Percentiles rank a stretch among this genome's conserved stretches.
These are phyloP conservation scores for Sungouiella blattae DNA, from an alignment of 805 yeast genomes.

Conservation along the genomic window DNA sequence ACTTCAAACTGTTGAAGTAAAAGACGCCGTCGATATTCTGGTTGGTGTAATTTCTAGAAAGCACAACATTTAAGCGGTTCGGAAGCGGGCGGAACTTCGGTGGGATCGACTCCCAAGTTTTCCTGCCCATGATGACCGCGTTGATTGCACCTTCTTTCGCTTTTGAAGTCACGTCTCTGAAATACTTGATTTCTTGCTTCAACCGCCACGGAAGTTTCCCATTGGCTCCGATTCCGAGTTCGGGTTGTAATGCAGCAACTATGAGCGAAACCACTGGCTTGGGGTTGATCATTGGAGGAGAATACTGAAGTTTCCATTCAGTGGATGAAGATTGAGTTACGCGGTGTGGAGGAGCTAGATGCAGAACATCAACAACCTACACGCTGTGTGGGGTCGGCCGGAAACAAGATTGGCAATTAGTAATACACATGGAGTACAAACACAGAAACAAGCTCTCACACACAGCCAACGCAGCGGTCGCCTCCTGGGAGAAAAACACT, in stretches of 20 bases:
- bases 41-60: constrained; percentile 48
- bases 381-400: neutral
- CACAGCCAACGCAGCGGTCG: constrained; percentile 6
- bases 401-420: no score
- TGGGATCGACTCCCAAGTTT: constrained; percentile 95
- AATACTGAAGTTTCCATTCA: no score
- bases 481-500: constrained; percentile 5
- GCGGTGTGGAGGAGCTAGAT: neutral
- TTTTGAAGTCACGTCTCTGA: constrained; percentile 64
- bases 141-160: constrained; percentile 41
- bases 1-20: constrained; percentile 26
- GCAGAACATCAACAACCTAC: neutral
- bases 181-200: constrained; percentile 79
- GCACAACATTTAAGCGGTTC: constrained; percentile 67
- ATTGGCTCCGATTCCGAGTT: constrained; percentile 77
- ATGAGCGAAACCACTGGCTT: constrained; percentile 44
- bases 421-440: constrained; percentile 8
- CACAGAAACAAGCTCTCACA: constrained; percentile 1
- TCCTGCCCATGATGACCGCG: constrained; percentile 93
- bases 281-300: neutral
- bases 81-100: constrained; percentile 76
- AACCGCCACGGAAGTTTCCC: constrained; percentile 89
- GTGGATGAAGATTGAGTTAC: no score
- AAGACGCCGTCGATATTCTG: constrained; percentile 22
- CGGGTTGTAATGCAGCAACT: constrained; percentile 83